phyloP scores from a whole-genome alignment of 1,139 yeast species.

The Pichia sp. region DNA sequence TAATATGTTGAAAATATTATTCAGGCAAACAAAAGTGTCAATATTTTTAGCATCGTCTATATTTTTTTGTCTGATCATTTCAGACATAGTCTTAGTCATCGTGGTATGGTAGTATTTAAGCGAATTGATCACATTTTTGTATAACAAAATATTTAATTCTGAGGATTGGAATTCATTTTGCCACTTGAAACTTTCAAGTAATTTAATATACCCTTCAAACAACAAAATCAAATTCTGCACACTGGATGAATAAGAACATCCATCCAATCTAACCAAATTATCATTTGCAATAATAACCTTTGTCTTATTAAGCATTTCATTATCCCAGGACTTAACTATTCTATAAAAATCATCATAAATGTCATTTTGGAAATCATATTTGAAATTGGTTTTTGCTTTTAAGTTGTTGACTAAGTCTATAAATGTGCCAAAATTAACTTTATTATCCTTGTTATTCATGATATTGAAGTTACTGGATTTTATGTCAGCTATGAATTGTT shows the following conservation, averaged over 20 bases:
- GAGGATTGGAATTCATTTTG: constrained; percentile 25
- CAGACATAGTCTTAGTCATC: constrained; percentile 19
- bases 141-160: constrained; percentile 23
- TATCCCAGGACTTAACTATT: constrained; percentile 26
- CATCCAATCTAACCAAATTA: constrained; percentile 22
- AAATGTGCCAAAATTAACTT: constrained; percentile 22
- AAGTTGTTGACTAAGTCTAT: constrained; percentile 23
- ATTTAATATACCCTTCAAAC: constrained; percentile 28
- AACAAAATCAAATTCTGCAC: constrained; percentile 28
- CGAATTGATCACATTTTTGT: constrained; percentile 23
- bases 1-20: constrained; percentile 27
- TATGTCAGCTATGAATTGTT: constrained; percentile 8
- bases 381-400: constrained; percentile 21
- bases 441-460: constrained; percentile 12
- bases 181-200: constrained; percentile 30
- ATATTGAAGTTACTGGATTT: constrained; percentile 11
- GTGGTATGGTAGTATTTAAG: constrained; percentile 22
- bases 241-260: constrained; percentile 28
- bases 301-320: constrained; percentile 24
- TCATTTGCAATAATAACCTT: constrained; percentile 24
- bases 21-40: constrained; percentile 29
- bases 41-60: constrained; percentile 18
- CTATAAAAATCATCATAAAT: constrained; percentile 24
- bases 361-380: constrained; percentile 26
- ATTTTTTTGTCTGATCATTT: constrained; percentile 18